Base-by-base conservation (phyloP, 192 early-diverging fungal genomes). In the Podila epicladia region DNA sequence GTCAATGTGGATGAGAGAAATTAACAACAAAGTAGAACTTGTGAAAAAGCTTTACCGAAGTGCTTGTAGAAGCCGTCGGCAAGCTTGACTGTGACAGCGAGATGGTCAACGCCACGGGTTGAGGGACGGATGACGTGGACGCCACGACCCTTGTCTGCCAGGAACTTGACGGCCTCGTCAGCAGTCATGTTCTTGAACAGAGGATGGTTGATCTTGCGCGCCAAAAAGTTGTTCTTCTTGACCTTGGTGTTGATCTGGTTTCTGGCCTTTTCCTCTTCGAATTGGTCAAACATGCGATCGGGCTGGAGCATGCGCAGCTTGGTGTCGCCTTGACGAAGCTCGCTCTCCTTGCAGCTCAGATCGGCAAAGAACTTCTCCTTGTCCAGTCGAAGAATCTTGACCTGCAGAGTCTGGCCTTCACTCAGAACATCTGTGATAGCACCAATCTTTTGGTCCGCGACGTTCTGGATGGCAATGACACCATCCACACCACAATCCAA, bases 61-160 rank as follows among this genome's bases (percentile, higher is more conserved):
- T 98, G 97, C 82, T 97, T 94, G 86, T 90, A 97, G 59, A 97
- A 79, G 5, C 87, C 91, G 24, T 96, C 93, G 57, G 86, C 93
- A 9, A 97, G 90, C 74, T 98, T 98, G 94, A 95, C 97, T 20
- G 96, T 98, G 24, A 98, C 92, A 2, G 94, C 92, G 17, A 99
- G 87, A 71, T 97, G 95, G 82, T 95, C 90, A 26, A 89, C 82
- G n/a, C 95, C 95, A 17, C 92, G 92, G 9, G 94, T 94, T 24
- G 97, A 98, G 7, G 96, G 95, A 12, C 97, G 90, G 65, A 99
- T 94, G 5, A 99, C 93, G 20, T 93, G 82, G 53, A 92, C 90
- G 24, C 97, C 98, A 15, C 87, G 82, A 22, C 85, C 87, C 31
- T 92, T 87, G 19, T 84, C 80, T 20, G 86, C 85, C 69, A 98